Conservation (phyloP, 2,329 filamentous ascomycete genomes). For the Bipolaris gigantea region DNA sequence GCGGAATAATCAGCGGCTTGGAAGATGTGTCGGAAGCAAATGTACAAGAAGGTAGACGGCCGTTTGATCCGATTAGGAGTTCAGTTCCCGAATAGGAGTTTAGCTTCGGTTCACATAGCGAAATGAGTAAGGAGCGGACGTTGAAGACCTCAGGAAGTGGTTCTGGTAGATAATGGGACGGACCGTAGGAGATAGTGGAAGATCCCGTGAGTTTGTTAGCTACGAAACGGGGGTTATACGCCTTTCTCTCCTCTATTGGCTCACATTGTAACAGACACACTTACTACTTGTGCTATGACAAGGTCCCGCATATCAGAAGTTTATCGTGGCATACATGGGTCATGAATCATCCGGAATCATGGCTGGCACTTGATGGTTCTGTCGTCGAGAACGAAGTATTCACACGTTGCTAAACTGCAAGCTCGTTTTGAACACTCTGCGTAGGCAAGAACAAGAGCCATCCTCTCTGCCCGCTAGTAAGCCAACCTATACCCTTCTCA, state of each 20-base stretch:
- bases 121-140: neutral
- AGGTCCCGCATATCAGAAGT: too few species aligned
- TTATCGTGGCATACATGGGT: too few species aligned
- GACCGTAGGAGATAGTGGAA: neutral
- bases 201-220: neutral
- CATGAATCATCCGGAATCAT: neutral
- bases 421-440: neutral
- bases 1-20: neutral
- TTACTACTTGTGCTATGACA: too few species aligned
- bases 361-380: neutral
- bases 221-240: neutral
- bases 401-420: neutral
- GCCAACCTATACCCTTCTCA: neutral
- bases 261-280: too few species aligned
- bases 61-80: neutral
- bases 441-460: neutral
- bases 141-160: neutral
- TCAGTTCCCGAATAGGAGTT: neutral
- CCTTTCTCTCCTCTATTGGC: too few species aligned
- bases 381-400: neutral
- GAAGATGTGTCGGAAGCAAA: neutral
- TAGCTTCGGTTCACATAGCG: neutral
- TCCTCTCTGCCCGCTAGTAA: neutral
- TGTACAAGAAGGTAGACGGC: neutral
- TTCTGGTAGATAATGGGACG: neutral